These are phyloP conservation scores for Aspergillus cristatus DNA, from an alignment of 495 filamentous ascomycete genomes.

Conservation along the genomic window DNA sequence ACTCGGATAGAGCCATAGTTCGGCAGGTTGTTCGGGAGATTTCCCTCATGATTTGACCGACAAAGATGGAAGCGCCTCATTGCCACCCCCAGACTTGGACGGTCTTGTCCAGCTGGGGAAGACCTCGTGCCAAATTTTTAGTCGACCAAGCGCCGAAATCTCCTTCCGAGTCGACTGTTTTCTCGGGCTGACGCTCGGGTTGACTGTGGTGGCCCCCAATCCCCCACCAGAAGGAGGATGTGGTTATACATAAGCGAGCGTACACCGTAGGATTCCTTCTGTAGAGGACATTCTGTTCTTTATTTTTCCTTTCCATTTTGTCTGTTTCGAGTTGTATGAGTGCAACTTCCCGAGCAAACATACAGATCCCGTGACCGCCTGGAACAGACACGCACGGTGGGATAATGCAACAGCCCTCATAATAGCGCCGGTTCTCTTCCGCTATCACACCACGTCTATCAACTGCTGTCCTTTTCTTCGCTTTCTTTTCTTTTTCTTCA, in stretches of 20 bases:
- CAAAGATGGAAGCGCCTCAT: slow-evolving; percentile 5
- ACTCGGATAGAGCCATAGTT: slow-evolving; percentile 15
- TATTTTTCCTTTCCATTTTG: no score
- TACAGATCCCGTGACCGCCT: no score
- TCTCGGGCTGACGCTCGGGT: slow-evolving; percentile 9
- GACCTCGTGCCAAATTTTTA: not conserved
- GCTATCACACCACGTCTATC: slow-evolving; percentile 16
- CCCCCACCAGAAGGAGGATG: slow-evolving; percentile 5
- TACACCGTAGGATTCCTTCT: no score
- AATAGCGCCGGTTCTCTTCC: not conserved
- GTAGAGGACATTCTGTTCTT: no score
- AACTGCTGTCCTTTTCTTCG: slow-evolving; percentile 1
- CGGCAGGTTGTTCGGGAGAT: slow-evolving; percentile 21
- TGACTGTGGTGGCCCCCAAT: no score
- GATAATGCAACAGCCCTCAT: not conserved
- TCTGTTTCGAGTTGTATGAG: no score
- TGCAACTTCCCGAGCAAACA: no score
- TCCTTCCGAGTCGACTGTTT: slow-evolving; percentile 13
- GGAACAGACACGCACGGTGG: not conserved
- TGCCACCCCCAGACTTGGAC: slow-evolving; percentile 10
- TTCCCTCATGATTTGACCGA: slow-evolving; percentile 1
- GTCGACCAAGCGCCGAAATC: slow-evolving; percentile 13
- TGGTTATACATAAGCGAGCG: slow-evolving; percentile 6
- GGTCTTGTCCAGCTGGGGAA: not conserved
- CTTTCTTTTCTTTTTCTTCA: slow-evolving; percentile 8